Evolutionary conservation across 2,329 filamentous ascomycete species (phyloP), one percentile per base, ranked within the genome.

Genomic region (Xylariales sp.): DNA sequence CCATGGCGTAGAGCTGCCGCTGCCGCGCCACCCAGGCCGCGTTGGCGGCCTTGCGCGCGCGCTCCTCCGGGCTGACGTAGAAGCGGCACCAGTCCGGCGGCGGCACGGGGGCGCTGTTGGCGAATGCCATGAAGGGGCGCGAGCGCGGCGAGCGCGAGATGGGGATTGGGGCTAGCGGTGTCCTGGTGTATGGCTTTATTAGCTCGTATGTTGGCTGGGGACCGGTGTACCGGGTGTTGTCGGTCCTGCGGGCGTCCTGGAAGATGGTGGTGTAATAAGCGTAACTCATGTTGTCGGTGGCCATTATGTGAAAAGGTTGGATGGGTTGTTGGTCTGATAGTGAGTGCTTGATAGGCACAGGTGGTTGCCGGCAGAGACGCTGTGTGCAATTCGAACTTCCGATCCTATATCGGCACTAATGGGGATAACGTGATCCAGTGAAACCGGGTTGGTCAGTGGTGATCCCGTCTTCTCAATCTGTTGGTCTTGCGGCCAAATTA

Each of bases 41-140:
- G 28, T 64, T 32, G 30, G 18, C 30, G 8, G 32, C 61, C 8
- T 12, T 9, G 1, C 23, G 23, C 0, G 30, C 49, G 1, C 2
- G n/a, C 58, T 62, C 57, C 12, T 57, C 53, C 6, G 46, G 39
- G 14, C 30, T 32, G 10, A 49, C 7, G 57, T 12, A 6, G 45
- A 52, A 23, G 4, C 30, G 6, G 45, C 8, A 12, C 3, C 14
- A 5, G 23, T n/a, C 23, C 1, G 45, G 41, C 4, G 48, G 56
- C 0, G 57, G 57, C 5, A 45, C 54, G 1, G 65, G 62, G 1
- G 9, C 7, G 45, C 45, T 28, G 46, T 56, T 55, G 36, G 41
- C 34, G 39, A 9, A 65, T 53, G 34, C 34, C 30, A 3, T 3
- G 48, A 62, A 65, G 34, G 62, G 55, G 2, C 60, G 65, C 41